Evolutionary conservation across 257 asterid species (phyloP).

Genomic region (Misopates orontium): DNA sequence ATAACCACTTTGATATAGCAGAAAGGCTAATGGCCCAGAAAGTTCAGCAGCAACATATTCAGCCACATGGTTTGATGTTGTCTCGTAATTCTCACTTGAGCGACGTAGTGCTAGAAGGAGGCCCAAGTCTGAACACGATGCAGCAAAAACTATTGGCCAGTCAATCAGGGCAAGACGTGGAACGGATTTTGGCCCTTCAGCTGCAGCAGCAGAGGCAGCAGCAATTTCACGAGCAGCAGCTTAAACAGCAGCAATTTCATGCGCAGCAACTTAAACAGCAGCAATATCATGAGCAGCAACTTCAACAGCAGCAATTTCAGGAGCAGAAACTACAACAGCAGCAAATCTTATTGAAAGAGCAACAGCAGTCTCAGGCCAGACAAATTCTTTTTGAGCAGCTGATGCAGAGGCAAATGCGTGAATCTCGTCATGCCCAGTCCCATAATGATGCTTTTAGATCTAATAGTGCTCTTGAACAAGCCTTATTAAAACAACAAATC

Average conservation of each 20-base stretch:
- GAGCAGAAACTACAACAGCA: constrained; percentile 49
- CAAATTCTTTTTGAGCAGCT: constrained; percentile 80
- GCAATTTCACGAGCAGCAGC: constrained; percentile 56
- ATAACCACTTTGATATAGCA: constrained; percentile 51
- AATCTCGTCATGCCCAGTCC: constrained; percentile 64
- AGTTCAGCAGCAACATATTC: constrained; percentile 55
- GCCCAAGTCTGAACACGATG: constrained; percentile 49
- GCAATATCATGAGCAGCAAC: constrained; percentile 71
- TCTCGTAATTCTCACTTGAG: constrained; percentile 55
- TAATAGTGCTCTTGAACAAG: constrained; percentile 69
- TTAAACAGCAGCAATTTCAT: constrained; percentile 46
- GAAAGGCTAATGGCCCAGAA: constrained; percentile 66
- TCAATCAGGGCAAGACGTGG: constrained; percentile 63
- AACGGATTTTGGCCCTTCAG: constrained; percentile 69
- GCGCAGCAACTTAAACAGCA: constrained; percentile 52
- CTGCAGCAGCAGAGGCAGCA: constrained; percentile 75
- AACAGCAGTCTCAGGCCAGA: constrained; percentile 78
- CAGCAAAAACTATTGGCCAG: constrained; percentile 61
- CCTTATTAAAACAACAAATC: constrained; percentile 69
- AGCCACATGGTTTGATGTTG: constrained; percentile 50
- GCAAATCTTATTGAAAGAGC: constrained; percentile 76
- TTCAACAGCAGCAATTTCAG: constrained; percentile 63
- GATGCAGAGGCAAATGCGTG: constrained; percentile 74
- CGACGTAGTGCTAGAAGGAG: constrained; percentile 59
- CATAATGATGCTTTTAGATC: constrained; percentile 70